Percentiles rank a stretch among this genome's conserved stretches.
phyloP scores from a whole-genome alignment of 2,329 filamentous ascomycete species.

The Hortaea sp. region DNA sequence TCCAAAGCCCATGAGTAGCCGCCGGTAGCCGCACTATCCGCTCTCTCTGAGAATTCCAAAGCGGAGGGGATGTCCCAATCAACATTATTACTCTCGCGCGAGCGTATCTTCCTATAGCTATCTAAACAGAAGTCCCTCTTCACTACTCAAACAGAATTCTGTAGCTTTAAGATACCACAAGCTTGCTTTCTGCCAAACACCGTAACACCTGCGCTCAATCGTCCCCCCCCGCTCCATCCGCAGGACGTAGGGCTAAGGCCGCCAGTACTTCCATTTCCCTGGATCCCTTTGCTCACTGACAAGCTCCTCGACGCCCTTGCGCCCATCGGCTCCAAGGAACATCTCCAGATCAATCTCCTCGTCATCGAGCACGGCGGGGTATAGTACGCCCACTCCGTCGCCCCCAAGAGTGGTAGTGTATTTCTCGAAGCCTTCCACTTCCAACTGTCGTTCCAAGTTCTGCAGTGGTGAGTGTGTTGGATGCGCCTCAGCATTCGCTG shows the following conservation, averaged over 20 bases:
- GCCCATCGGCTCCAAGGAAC: slow-evolving; percentile 74
- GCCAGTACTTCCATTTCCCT: slow-evolving; percentile 29
- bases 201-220: not conserved
- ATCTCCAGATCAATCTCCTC: slow-evolving; percentile 89
- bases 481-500: slow-evolving; percentile 1
- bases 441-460: slow-evolving; percentile 52
- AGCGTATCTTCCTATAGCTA: too few species aligned
- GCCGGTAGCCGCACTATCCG: too few species aligned
- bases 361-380: slow-evolving; percentile 83
- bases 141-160: not conserved
- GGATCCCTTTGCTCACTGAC: slow-evolving; percentile 47
- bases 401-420: slow-evolving; percentile 87
- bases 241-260: slow-evolving; percentile 9
- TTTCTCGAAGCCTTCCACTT: slow-evolving; percentile 58
- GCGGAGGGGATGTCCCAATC: too few species aligned
- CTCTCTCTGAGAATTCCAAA: too few species aligned
- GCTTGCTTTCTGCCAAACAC: not conserved
- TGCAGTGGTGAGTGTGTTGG: slow-evolving; percentile 31
- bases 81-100: too few species aligned
- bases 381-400: slow-evolving; percentile 87
- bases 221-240: not conserved
- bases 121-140: not conserved
- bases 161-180: not conserved
- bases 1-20: too few species aligned
- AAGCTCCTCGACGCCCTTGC: slow-evolving; percentile 74